Evolutionary conservation across 2,329 filamentous ascomycete genomes (phyloP), one percentile per base, ranked within the genome.

Genomic region (Blastomyces percursus): DNA sequence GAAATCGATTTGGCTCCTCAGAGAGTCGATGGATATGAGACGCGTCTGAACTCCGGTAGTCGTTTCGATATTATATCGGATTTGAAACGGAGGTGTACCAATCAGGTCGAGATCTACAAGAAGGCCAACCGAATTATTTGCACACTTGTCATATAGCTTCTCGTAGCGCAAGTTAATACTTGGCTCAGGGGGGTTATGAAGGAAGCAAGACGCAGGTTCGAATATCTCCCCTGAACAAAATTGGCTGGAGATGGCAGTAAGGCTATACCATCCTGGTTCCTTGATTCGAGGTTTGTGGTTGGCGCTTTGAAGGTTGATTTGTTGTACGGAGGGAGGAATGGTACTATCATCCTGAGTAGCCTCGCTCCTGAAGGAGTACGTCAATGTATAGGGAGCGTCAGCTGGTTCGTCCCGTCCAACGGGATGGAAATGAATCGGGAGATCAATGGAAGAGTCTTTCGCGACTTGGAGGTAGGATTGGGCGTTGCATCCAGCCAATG

Each of bases 61-160:
- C 63, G 84, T 85, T 62, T 86, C 82, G 62, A 91, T 82, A 52
- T 86, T 86, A 73, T 96, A 99, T 27, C 81, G 80, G 55, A 99
- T 80, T n/a, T 81, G 80, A 76, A 99, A 99, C 1, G 93, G 93
- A 55, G 95, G 93, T 0, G 91, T 96, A 64, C 94, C 94, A 35
- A 93, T 88, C 48, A 99, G 81, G 72, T 97, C 91, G 59, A 99
- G 78, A 70, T 94, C 89, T 51, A 99, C 90, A 12, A 88, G 84
- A 61, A 99, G 82, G 50, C 94, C 94, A 65, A 99, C 90, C 0
- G 94, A 91, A 71, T 91, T 96, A 57, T 92, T 91, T 44, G 92
- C 93, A 73, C 94, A 99, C 72, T 95, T 96, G 74, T 99, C 94
- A 60, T 90, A 89, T 52, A 99, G 91, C 65, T 91, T 87, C 68